Evolutionary conservation across 1,284 basidiomycete genomes (phyloP).

Genomic region (Marasmius sp.): DNA sequence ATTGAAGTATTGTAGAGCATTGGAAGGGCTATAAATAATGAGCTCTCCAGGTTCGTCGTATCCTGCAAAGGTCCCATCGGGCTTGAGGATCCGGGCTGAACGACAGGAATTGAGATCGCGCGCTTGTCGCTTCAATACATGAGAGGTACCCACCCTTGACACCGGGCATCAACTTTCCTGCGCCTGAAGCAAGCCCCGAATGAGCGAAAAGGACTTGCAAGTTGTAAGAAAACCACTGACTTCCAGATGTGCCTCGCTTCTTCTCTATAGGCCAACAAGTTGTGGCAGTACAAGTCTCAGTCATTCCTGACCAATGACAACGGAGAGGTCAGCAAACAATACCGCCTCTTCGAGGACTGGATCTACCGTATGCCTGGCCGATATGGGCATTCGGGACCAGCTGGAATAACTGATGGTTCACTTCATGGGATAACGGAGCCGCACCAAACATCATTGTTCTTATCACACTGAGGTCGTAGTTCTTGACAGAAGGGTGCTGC

Average conservation of each 20-base stretch:
- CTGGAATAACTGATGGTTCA: slow-evolving; percentile 52
- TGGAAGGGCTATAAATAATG: slow-evolving; percentile 52
- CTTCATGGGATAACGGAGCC: slow-evolving; percentile 70
- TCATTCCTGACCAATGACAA: slow-evolving; percentile 11
- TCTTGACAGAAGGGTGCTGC: slow-evolving; percentile 61
- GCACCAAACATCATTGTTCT: slow-evolving; percentile 67
- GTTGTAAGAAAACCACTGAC: slow-evolving; percentile 14
- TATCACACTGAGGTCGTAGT: slow-evolving; percentile 65
- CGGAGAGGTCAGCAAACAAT: neutral
- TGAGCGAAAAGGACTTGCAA: neutral
- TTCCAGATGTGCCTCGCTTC: slow-evolving; percentile 54
- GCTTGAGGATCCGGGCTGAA: slow-evolving; percentile 52
- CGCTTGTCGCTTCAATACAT: neutral
- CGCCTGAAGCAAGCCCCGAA: slow-evolving; percentile 32
- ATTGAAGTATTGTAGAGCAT: slow-evolving; percentile 58
- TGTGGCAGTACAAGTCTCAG: slow-evolving; percentile 47
- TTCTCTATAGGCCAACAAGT: slow-evolving; percentile 46
- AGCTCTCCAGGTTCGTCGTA: slow-evolving; percentile 67
- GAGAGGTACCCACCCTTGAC: slow-evolving; percentile 18
- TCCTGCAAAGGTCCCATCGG: slow-evolving; percentile 55
- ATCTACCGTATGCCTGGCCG: slow-evolving; percentile 64
- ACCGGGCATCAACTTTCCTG: slow-evolving; percentile 55
- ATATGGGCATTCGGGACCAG: slow-evolving; percentile 60
- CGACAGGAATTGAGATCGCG: neutral
- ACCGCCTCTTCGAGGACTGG: neutral